These are phyloP conservation scores for Trichoderma polysporum DNA, from an alignment of 2,329 filamentous ascomycete genomes.

Conservation along the genomic window DNA sequence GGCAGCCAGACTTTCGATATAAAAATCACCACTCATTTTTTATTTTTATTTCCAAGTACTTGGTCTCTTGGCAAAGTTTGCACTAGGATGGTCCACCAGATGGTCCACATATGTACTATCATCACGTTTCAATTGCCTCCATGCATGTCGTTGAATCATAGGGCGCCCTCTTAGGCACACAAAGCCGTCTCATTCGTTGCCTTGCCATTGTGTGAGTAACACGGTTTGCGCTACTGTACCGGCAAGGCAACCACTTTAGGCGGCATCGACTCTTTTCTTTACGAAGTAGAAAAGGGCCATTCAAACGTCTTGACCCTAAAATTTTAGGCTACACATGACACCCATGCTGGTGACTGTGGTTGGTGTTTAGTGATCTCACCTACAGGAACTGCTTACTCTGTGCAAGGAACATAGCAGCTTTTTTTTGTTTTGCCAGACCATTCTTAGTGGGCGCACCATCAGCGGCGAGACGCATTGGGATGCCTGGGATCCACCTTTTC, in stretches of 20 bases:
- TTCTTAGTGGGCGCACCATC: neutral
- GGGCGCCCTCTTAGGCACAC: neutral
- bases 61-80: neutral
- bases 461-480: neutral
- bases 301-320: neutral
- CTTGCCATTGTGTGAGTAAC: conserved; percentile 14
- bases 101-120: neutral
- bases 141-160: neutral
- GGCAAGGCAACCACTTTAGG: conserved; percentile 2
- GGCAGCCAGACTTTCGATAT: neutral
- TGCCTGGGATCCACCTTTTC: neutral
- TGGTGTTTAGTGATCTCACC: neutral
- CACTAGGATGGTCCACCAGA: neutral
- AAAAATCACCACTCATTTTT: neutral
- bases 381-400: conserved; percentile 1
- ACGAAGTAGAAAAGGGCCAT: neutral
- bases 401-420: neutral
- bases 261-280: neutral
- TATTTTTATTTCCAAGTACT: neutral
- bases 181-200: neutral
- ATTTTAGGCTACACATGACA: neutral
- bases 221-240: neutral
- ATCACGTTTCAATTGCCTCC: neutral
- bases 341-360: neutral
- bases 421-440: neutral